Conservation (phyloP, 179 eudicot genomes). For the Spinacia oleracea region DNA sequence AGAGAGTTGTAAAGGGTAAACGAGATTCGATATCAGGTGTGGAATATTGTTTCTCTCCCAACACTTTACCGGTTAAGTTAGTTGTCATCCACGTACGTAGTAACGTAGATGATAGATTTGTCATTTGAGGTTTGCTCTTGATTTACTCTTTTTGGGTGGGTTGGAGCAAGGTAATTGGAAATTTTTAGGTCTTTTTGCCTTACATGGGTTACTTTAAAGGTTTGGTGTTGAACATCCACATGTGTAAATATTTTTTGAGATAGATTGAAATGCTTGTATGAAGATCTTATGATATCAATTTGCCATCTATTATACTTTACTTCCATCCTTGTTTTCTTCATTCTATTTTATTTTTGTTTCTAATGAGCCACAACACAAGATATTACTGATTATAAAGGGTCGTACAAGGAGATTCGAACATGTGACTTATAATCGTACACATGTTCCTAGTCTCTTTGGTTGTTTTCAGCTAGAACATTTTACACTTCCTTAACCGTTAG, state of each 20-base stretch:
- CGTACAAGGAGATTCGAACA: no score
- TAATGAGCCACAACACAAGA: no score
- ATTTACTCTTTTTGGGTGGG: background rate
- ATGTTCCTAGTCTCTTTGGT: no score
- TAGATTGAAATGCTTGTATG: background rate
- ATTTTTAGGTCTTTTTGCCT: background rate
- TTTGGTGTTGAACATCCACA: background rate
- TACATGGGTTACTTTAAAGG: background rate
- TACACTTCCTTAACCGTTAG: no score
- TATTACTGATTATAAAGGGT: no score
- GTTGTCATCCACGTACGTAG: background rate
- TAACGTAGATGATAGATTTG: background rate
- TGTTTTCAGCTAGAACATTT: no score
- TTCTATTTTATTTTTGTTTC: background rate
- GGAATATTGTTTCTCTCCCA: background rate
- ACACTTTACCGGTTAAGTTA: no score
- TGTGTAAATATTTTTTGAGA: conserved; percentile 20
- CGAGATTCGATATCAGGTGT: background rate
- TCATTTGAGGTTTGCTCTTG: background rate
- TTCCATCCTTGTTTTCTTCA: background rate
- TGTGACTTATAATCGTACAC: no score
- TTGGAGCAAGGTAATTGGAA: background rate
- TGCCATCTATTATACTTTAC: background rate
- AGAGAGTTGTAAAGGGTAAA: background rate
- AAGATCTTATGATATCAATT: no score